These are phyloP conservation scores for Cenchrus purpureus DNA, from an alignment of 176 grass and related monocot species.

Conservation along the genomic window DNA sequence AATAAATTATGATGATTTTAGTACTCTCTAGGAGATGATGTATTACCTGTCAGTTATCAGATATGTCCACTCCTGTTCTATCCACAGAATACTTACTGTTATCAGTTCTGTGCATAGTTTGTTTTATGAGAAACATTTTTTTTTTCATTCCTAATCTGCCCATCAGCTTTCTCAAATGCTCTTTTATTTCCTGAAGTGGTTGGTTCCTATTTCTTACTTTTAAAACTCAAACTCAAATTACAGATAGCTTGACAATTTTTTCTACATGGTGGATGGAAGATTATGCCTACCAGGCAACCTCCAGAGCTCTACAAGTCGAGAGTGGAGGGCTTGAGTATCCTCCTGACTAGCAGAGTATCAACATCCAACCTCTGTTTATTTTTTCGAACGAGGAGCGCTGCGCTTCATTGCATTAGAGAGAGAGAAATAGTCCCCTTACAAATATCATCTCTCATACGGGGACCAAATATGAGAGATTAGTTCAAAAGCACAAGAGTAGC, in stretches of 20 bases:
- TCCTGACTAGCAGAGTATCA: conserved; percentile 21
- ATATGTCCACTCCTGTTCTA: conserved; percentile 24
- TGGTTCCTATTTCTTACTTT: conserved; percentile 36
- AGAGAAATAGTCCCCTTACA: too few relatives aligned
- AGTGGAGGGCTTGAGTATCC: conserved; percentile 36
- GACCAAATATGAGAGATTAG: too few relatives aligned
- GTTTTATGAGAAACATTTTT: conserved; percentile 18
- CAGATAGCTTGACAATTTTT: not conserved
- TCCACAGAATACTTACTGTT: conserved; percentile 26
- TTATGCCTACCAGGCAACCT: conserved; percentile 31
- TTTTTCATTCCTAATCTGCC: conserved; percentile 28
- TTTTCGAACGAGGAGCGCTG: too few relatives aligned
- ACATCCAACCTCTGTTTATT: conserved; percentile 35
- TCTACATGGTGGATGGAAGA: conserved; percentile 24
- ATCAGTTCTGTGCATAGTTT: conserved; percentile 27
- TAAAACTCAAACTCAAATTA: conserved; percentile 21
- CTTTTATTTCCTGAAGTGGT: conserved; percentile 28
- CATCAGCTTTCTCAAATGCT: conserved; percentile 25
- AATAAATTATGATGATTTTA: conserved; percentile 13
- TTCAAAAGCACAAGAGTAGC: too few relatives aligned
- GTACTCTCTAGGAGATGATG: conserved; percentile 2
- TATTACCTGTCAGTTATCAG: not conserved
- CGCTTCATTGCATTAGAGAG: too few relatives aligned
- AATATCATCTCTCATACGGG: too few relatives aligned
- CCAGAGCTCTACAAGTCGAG: conserved; percentile 24